A percentile compares a stretch with the other conserved stretches of the same genome.
Conservation (phyloP, 768 basidiomycete genomes). For the Tulasnella sp. region DNA sequence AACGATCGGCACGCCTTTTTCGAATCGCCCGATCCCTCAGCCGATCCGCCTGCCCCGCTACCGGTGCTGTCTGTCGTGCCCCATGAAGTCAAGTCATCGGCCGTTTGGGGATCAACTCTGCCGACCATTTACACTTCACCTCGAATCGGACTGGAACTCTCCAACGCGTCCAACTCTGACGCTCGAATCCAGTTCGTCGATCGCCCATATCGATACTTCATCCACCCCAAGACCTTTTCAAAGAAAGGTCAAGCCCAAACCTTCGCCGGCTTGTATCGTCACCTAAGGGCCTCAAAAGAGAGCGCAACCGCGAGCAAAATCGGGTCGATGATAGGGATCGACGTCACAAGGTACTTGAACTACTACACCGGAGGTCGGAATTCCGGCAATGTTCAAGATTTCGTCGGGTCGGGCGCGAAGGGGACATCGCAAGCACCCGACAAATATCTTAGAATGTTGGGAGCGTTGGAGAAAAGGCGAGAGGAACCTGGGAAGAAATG, state of each 20-base stretch:
- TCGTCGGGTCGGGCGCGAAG: slow-evolving; percentile 10
- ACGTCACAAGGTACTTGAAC: neutral
- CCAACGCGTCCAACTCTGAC: slow-evolving; percentile 39
- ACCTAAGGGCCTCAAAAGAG: neutral
- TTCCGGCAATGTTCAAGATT: neutral
- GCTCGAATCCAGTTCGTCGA: slow-evolving; percentile 59
- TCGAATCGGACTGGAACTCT: slow-evolving; percentile 72
- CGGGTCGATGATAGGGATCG: neutral
- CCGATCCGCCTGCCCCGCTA: slow-evolving; percentile 27
- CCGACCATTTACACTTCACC: slow-evolving; percentile 47
- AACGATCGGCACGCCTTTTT: slow-evolving; percentile 55
- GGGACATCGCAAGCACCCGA: neutral
- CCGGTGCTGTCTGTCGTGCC: neutral
- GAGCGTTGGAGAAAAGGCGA: slow-evolving; percentile 17
- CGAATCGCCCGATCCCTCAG: slow-evolving; percentile 24
- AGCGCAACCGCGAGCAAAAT: neutral
- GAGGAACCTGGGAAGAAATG: neutral
- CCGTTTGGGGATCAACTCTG: slow-evolving; percentile 39
- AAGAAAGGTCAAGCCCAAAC: slow-evolving; percentile 68
- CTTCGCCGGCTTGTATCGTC: slow-evolving; percentile 51
- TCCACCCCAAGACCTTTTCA: slow-evolving; percentile 52
- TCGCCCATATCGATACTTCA: slow-evolving; percentile 62
- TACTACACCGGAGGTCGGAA: slow-evolving; percentile 2
- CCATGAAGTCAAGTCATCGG: neutral
- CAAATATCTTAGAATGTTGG: slow-evolving; percentile 21